Evolutionary conservation across 768 basidiomycete species (phyloP), one percentile per base, ranked within the genome.

Genomic region (Dendrothele bispora): DNA sequence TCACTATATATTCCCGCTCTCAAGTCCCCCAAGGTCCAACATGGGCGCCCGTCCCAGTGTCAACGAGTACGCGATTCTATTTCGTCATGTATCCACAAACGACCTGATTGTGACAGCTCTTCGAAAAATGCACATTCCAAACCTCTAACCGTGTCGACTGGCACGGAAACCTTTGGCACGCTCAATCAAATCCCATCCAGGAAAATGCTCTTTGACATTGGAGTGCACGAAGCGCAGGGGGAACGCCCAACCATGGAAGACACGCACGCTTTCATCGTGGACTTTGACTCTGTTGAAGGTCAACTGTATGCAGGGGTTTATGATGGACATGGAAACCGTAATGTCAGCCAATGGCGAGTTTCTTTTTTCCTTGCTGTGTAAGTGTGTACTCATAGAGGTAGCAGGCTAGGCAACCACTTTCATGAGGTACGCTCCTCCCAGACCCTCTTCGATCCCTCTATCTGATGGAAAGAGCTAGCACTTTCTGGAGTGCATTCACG

Each of bases 221-320:
- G 79, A 17, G 50, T 54, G 2, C 48, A 73, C 29, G 84, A 86
- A 53, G 84, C 86, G 60, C 82, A 78, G 58, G 82, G 84, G 39
- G 77, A 82, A 51, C 68, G 87, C 51, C 69, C 86, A 45, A 80
- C 39, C 50, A 90, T 90, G 88, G 88, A 90, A 63, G 88, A 90
- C 60, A 75, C 83, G 7, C 86, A 88, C 60, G 80, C 84, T 30
- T 87, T 88, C 53, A 75, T 89, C 46, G 81, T 87, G 51, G 86
- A 89, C 56, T 90, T 79, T 56, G 84, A 75, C 8, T 83, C 81
- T 28, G 73, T 90, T 6, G 74, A 75, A 39, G 88, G 88, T 0
- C 88, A 90, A 60, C 88, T 86, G 3, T 90, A 86, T 67, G 88
- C 87, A 63, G 88, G 87, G 5, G 79, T 90, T 37, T 90, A 89